These are phyloP conservation scores for Podospora tetraspora DNA, from an alignment of 495 filamentous ascomycete genomes.

Conservation along the genomic window DNA sequence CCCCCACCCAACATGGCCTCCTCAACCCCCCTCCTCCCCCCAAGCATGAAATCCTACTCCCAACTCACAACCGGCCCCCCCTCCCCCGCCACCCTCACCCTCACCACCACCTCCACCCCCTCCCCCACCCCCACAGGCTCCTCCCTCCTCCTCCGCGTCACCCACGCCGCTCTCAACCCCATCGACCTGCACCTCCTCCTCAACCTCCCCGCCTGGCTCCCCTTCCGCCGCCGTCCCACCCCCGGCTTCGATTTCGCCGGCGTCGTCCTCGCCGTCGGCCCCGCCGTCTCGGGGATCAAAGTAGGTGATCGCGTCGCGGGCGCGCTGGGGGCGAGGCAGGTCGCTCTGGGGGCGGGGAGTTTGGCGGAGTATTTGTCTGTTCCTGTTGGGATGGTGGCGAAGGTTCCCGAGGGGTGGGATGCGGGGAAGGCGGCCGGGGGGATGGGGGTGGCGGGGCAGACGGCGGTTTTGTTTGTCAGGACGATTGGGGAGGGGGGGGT, in stretches of 20 bases:
- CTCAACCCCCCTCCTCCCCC: conserved; percentile 1
- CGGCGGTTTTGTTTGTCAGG: conserved; percentile 18
- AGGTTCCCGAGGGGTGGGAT: conserved; percentile 18
- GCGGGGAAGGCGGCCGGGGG: conserved; percentile 30
- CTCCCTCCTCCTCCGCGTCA: conserved; percentile 35
- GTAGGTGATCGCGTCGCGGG: conserved; percentile 32
- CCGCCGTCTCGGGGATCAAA: neutral
- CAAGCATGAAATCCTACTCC: conserved; percentile 22
- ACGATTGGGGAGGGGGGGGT: conserved; percentile 12
- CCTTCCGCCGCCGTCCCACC: conserved; percentile 24
- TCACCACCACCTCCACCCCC: conserved; percentile 12
- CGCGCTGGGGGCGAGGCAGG: conserved; percentile 20
- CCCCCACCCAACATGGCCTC: neutral
- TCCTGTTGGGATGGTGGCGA: conserved; percentile 15
- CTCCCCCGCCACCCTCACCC: conserved; percentile 10
- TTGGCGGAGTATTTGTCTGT: conserved; percentile 38
- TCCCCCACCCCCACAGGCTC: conserved; percentile 1
- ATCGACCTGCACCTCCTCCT: conserved; percentile 34
- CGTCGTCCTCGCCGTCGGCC: conserved; percentile 26
- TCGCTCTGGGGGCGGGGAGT: conserved; percentile 29
- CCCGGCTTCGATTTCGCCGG: conserved; percentile 45
- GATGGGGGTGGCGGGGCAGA: conserved; percentile 34
- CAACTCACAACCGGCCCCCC: conserved; percentile 15
- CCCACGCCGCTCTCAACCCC: conserved; percentile 41
- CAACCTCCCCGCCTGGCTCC: conserved; percentile 29